A percentile compares a stretch with the other conserved stretches of the same genome.
Conservation (phyloP, 371 early-diverging fungal genomes). For the Mortierella sp. region DNA sequence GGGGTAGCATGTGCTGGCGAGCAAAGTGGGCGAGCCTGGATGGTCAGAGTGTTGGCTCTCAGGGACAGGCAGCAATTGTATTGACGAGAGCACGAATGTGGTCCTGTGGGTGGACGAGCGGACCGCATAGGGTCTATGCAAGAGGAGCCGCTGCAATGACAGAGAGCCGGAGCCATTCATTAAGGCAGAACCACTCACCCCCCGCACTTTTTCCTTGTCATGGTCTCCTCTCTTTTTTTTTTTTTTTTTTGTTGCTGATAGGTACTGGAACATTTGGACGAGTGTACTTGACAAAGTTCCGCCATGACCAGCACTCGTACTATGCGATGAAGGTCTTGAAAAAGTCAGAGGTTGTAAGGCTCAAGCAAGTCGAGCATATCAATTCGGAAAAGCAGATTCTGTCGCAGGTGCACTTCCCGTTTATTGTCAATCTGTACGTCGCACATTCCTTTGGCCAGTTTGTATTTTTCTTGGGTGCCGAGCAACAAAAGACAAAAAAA, state of each 20-base stretch:
- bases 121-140: too few species aligned
- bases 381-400: conserved; percentile 96
- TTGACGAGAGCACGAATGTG: background rate
- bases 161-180: too few species aligned
- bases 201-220: background rate
- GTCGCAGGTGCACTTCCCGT: conserved; percentile 87
- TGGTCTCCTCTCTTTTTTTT: background rate
- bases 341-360: conserved; percentile 90
- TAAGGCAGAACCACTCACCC: too few species aligned
- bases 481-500: background rate
- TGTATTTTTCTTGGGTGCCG: background rate
- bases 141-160: too few species aligned
- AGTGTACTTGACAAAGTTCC: conserved; percentile 83
- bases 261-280: conserved; percentile 96
- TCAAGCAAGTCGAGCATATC: conserved; percentile 97
- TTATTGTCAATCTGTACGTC: conserved; percentile 90
- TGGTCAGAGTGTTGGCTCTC: background rate
- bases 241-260: conserved; percentile 44
- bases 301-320: conserved; percentile 60
- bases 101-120: too few species aligned
- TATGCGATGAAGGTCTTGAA: conserved; percentile 96
- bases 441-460: background rate
- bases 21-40: background rate
- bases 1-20: too few species aligned
- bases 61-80: background rate